Base-by-base conservation (phyloP, 768 basidiomycete genomes). In the Galerina sulciceps region DNA sequence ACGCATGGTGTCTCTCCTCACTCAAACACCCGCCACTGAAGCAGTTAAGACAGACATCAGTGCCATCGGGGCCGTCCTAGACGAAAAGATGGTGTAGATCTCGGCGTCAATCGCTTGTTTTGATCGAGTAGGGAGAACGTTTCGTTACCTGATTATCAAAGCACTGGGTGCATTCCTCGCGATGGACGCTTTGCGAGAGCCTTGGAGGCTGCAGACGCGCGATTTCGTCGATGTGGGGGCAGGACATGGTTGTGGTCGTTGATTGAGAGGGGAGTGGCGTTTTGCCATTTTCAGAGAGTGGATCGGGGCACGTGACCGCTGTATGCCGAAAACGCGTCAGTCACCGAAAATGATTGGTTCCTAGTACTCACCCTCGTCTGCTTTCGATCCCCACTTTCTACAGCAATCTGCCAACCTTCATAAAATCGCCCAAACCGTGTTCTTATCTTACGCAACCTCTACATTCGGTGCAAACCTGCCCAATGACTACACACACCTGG, bases 151-250 rank as follows among this genome's bases (percentile, higher is more conserved):
- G 96, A 67, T 85, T 86, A 73, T 98, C 96, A 70, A 98, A 99
- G 69, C 96, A 99, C 58, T 96, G 94, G 0, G 96, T 97, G 69
- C 96, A 99, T 73, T 99, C 96, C 74, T 97, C 94, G 8, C 95
- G 78, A 65, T 95, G 88, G 0, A 94, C 91, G 0, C 83, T 82
- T 60, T 94, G 89, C 4, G 84, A 87, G 0, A 89, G 75, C 47
- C 73, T 82, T 0, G 93, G 92, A 0, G 78, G 78, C 36, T 77
- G 71, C 0, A 93, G 75, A 11, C 65, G 74, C 46, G 77, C 69
- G 18, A 92, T 71, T 20, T 80, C 73, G 22, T 67, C 69, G 45
- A 84, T 70, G 76, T 91, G 90, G 8, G 77, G 63, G 72, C 89
- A 90, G 55, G 75, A 60, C 77, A 79, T 78, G 58, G 63, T 65